Evolutionary conservation across 306 rosid genomes (phyloP).

Genomic region (Cyamopsis tetragonoloba): DNA sequence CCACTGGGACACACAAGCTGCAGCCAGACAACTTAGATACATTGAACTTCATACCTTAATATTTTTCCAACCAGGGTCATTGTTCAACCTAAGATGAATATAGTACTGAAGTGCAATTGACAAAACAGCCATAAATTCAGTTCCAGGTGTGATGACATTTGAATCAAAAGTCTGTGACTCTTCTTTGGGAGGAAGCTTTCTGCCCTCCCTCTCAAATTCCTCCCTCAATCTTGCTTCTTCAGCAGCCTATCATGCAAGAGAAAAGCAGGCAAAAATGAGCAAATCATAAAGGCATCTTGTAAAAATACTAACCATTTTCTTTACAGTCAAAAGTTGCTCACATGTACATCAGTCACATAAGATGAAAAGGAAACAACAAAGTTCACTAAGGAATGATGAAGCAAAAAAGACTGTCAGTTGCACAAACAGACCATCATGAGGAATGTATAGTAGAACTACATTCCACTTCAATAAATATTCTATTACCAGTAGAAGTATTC

Average conservation of each 20-base stretch:
- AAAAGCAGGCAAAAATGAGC: background rate
- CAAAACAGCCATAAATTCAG: constrained; percentile 91
- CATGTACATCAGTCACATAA: background rate
- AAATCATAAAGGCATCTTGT: background rate
- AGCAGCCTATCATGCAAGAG: constrained; percentile 53
- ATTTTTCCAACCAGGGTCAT: constrained; percentile 94
- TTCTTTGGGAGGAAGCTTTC: constrained; percentile 88
- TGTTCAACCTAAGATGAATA: constrained; percentile 91
- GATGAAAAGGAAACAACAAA: background rate
- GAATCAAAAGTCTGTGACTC: constrained; percentile 74
- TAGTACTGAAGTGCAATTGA: constrained; percentile 93
- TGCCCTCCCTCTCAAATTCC: constrained; percentile 94
- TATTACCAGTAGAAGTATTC: background rate
- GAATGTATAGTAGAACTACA: background rate
- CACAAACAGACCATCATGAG: background rate
- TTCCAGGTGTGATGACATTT: constrained; percentile 96
- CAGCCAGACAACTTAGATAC: background rate
- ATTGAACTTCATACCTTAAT: constrained; percentile 54
- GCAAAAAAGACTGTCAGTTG: background rate
- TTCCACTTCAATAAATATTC: background rate
- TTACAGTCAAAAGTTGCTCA: background rate
- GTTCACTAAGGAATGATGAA: background rate
- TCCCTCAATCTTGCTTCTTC: constrained; percentile 86
- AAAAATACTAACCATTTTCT: background rate
- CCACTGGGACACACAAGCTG: background rate